These are phyloP conservation scores for Rubia peregrina DNA, from an alignment of 305 asterid genomes.

Conservation along the genomic window DNA sequence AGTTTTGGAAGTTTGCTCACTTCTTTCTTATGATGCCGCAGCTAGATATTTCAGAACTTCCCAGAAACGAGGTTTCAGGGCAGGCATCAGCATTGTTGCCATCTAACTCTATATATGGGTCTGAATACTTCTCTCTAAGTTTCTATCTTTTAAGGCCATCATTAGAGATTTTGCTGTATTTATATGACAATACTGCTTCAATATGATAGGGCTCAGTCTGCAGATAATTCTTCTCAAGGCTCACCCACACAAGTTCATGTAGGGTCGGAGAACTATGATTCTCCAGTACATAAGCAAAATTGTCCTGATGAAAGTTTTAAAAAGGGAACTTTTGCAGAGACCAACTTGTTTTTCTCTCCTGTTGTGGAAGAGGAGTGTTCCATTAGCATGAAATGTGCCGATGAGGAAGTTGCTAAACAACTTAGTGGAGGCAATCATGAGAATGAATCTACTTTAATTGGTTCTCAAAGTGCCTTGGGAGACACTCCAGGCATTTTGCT, in stretches of 20 bases:
- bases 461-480: constrained; percentile 14
- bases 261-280: constrained; percentile 24
- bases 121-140: constrained; percentile 17
- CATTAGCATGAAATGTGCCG: constrained; percentile 3
- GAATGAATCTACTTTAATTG: constrained; percentile 11
- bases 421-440: constrained; percentile 14
- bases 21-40: constrained; percentile 31
- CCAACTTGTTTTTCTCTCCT: constrained; percentile 24
- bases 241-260: constrained; percentile 19
- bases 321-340: constrained; percentile 23
- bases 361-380: constrained; percentile 13
- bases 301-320: constrained; percentile 16
- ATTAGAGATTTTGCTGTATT: constrained; percentile 14
- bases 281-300: constrained; percentile 25
- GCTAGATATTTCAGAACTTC: constrained; percentile 71
- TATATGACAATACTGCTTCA: constrained; percentile 14
- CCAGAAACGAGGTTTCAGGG: constrained; percentile 81
- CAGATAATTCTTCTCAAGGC: constrained; percentile 33
- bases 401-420: constrained; percentile 17
- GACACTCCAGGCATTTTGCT: constrained; percentile 21
- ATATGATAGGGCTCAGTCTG: constrained; percentile 36
- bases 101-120: constrained; percentile 46
- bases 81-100: constrained; percentile 55
- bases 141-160: constrained; percentile 17
- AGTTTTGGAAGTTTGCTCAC: background rate